A percentile compares a stretch with the other conserved stretches of the same genome.
phyloP scores from a whole-genome alignment of 2,329 filamentous ascomycete species.

The Malbranchea cinnamomea region DNA sequence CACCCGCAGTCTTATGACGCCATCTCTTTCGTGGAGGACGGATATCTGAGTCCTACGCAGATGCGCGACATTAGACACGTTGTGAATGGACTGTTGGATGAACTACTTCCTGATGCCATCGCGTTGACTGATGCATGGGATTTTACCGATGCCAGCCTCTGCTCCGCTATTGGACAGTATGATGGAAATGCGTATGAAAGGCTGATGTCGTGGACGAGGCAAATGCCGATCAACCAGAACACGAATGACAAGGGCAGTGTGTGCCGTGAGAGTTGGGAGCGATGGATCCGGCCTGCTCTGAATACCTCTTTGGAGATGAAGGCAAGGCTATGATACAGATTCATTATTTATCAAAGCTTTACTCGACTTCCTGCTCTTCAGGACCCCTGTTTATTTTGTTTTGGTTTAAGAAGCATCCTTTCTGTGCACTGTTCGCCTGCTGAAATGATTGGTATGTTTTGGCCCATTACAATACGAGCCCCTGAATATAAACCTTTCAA shows the following conservation, averaged over 20 bases:
- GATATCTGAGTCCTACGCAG: conserved; percentile 12
- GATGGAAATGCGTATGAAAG: conserved; percentile 13
- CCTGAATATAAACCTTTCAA: too few species aligned
- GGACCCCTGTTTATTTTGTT: too few species aligned
- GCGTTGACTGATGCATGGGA: conserved; percentile 15
- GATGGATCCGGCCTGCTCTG: conserved; percentile 8
- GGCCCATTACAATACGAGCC: too few species aligned
- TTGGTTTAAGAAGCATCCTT: too few species aligned
- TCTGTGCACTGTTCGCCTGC: too few species aligned
- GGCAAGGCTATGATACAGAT: conserved; percentile 12
- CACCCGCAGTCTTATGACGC: conserved; percentile 14
- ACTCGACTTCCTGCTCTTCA: too few species aligned
- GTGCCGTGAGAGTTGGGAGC: conserved; percentile 11
- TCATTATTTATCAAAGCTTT: too few species aligned
- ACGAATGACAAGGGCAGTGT: conserved; percentile 8
- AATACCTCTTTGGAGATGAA: conserved; percentile 9
- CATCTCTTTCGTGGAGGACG: conserved; percentile 15
- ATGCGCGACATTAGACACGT: conserved; percentile 7
- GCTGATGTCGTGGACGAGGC: conserved; percentile 15
- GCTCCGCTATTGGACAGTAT: conserved; percentile 11
- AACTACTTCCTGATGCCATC: conserved; percentile 13
- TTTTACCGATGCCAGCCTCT: conserved; percentile 13
- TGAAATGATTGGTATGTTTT: too few species aligned
- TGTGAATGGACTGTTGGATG: conserved; percentile 9
- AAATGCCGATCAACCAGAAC: conserved; percentile 15